Percentiles rank a stretch among this genome's conserved stretches.
Conservation (phyloP, 306 rosid species). For the Vigna mungo region DNA sequence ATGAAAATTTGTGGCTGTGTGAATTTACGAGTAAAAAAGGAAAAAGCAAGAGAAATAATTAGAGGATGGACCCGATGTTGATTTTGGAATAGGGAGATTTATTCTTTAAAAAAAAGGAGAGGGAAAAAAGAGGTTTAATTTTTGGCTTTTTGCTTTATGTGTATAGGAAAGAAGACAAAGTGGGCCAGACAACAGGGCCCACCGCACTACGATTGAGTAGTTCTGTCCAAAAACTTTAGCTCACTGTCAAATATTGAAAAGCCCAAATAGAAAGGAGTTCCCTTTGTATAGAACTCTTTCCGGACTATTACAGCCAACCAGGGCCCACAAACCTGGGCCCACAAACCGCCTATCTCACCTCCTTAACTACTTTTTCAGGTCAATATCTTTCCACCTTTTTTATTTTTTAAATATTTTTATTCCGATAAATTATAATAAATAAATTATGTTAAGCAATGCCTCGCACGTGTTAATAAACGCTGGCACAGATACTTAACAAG, state of each 20-base stretch:
- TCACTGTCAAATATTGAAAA: conserved; percentile 53
- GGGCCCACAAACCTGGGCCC: conserved; percentile 57
- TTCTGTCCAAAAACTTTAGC: conserved; percentile 66
- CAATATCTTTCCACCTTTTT: background rate
- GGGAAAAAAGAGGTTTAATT: conserved; percentile 41
- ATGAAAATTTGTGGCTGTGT: background rate
- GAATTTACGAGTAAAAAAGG: background rate
- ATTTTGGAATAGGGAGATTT: conserved; percentile 34
- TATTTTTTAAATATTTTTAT: too few relatives aligned
- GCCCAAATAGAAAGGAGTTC: conserved; percentile 55
- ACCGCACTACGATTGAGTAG: conserved; percentile 37
- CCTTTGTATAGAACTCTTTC: conserved; percentile 50
- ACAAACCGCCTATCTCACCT: conserved; percentile 45
- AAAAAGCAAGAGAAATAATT: conserved; percentile 51
- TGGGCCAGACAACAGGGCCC: conserved; percentile 54
- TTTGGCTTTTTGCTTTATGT: conserved; percentile 50
- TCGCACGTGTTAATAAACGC: too few relatives aligned
- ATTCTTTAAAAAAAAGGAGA: background rate
- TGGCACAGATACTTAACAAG: too few relatives aligned
- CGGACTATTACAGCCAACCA: conserved; percentile 41
- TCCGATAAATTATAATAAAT: too few relatives aligned
- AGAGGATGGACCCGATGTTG: conserved; percentile 55
- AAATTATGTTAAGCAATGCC: too few relatives aligned
- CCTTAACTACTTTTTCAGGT: conserved; percentile 14
- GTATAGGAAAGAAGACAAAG: conserved; percentile 46